Evolutionary conservation across 2,329 filamentous ascomycete genomes (phyloP), one percentile per base, ranked within the genome.

Genomic region (Bipolaris oryzae): DNA sequence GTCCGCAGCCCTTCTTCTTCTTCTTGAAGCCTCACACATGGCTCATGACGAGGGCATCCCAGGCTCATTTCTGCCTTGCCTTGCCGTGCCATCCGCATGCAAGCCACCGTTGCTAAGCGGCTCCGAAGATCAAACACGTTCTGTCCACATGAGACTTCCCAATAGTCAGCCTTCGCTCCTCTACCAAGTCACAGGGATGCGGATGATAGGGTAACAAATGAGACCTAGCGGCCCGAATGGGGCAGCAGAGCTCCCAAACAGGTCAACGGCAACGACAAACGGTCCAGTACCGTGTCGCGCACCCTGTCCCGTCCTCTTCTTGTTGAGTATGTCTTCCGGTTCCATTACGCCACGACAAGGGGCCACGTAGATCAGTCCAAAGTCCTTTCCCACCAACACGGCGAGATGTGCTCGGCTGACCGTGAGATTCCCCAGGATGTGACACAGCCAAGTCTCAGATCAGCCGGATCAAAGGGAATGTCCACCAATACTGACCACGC

Each of bases 381-480:
- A 65, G 55, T 63, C n/a, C 58, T 61, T 68, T 60, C 46, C 62
- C 62, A 61, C 65, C 64, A 67, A 61, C 64, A 63, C 61, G 58
- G 55, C 60, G 62, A 63, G 53, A 58, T 64, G 61, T 57, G 65
- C 63, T 69, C 66, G 67, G 63, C 66, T 70, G 70, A 68, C 63
- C 65, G 60, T 57, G 61, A 61, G 49, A 65, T 53, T 62, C 63
- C 55, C 61, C 61, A 65, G 59, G 45, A 53, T 52, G 50, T 50
- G 50, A 54, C 53, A 44, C 55, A 55, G 68, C 69, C 64, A 74
- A 70, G 70, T 67, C 67, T 73, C 63, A 72, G 70, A 74, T 75
- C 71, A 74, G 68, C 71, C 73, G 69, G 67, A 41, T 64, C 62
- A 53, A 56, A 67, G 51, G 46, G 21, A 28, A 21, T 48, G 33